Evolutionary conservation across 371 early-diverging fungal genomes (phyloP).

Genomic region (Apophysomyces trapeziformis): DNA sequence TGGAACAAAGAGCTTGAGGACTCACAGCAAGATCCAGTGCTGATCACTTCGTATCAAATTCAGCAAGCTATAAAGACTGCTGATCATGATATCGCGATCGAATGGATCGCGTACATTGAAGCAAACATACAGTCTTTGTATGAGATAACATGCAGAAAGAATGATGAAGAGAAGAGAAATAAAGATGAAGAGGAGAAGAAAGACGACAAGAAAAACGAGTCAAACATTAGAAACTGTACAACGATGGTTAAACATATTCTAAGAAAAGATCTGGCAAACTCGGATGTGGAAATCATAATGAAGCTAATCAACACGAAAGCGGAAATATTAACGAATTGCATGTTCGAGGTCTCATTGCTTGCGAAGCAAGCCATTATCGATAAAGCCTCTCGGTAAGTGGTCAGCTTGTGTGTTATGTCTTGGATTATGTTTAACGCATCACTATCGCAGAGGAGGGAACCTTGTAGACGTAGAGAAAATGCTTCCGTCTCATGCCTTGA

Average conservation of each 20-base stretch:
- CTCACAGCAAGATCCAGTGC: too few relatives aligned
- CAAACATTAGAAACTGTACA: conserved; percentile 5
- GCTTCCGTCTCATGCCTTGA: neutral
- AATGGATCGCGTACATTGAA: too few relatives aligned
- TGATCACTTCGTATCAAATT: too few relatives aligned
- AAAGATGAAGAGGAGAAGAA: conserved; percentile 7
- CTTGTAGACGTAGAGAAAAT: neutral
- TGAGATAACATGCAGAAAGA: neutral
- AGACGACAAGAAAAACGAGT: conserved; percentile 8
- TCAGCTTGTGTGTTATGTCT: neutral
- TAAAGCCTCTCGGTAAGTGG: neutral
- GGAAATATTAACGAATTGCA: neutral
- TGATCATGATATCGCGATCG: too few relatives aligned
- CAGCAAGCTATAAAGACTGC: too few relatives aligned
- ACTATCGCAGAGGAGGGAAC: neutral
- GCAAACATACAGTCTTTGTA: neutral
- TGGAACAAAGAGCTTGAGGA: too few relatives aligned
- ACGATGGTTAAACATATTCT: conserved; percentile 7
- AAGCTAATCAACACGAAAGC: neutral
- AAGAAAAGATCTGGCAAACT: neutral
- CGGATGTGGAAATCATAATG: neutral
- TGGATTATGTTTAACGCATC: neutral
- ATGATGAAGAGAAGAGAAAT: conserved; percentile 2
- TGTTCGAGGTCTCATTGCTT: neutral
- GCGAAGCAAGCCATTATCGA: neutral